Percentiles rank a stretch among this genome's conserved stretches.
Evolutionary conservation across 2,329 filamentous ascomycete genomes (phyloP).

Genomic region (Fusarium irregulare): DNA sequence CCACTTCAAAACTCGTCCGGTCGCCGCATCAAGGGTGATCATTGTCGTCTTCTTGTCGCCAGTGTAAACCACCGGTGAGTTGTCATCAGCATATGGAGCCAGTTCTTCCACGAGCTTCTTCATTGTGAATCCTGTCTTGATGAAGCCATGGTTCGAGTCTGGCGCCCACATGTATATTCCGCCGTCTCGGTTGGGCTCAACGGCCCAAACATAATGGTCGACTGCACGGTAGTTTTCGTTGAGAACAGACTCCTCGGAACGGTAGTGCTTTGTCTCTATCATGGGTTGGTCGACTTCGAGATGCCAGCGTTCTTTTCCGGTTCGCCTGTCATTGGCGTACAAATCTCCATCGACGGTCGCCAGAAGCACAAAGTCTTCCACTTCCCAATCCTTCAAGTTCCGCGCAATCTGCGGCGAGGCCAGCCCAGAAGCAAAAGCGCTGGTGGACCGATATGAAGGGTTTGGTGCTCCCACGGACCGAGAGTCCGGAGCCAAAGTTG

Average conservation of each 20-base stretch:
- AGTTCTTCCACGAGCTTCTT: slow-evolving; percentile 89
- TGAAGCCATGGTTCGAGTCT: slow-evolving; percentile 66
- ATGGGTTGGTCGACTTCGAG: slow-evolving; percentile 86
- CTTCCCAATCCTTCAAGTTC: slow-evolving; percentile 99
- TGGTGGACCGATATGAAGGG: slow-evolving; percentile 70
- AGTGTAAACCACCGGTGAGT: slow-evolving; percentile 86
- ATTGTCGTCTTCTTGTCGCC: slow-evolving; percentile 91
- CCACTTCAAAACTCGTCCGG: slow-evolving; percentile 82
- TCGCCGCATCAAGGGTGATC: slow-evolving; percentile 88
- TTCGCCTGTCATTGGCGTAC: slow-evolving; percentile 89
- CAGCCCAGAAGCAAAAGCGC: slow-evolving; percentile 71
- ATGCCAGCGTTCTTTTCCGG: slow-evolving; percentile 86
- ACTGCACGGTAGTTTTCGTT: slow-evolving; percentile 72
- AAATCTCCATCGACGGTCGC: slow-evolving; percentile 99
- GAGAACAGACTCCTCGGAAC: slow-evolving; percentile 72
- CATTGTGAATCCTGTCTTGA: slow-evolving; percentile 78
- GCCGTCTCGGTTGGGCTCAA: slow-evolving; percentile 90
- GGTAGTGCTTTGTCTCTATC: slow-evolving; percentile 88
- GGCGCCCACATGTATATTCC: slow-evolving; percentile 88
- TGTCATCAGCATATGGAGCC: slow-evolving; percentile 78
- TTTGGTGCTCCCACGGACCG: slow-evolving; percentile 92
- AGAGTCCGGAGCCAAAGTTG: slow-evolving; percentile 93
- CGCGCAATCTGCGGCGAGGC: slow-evolving; percentile 92
- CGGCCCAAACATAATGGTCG: slow-evolving; percentile 93
- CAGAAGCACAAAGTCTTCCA: slow-evolving; percentile 99